Evolutionary conservation across 371 early-diverging fungal genomes (phyloP), one percentile per base, ranked within the genome.

Genomic region (Apophysomyces elegans): DNA sequence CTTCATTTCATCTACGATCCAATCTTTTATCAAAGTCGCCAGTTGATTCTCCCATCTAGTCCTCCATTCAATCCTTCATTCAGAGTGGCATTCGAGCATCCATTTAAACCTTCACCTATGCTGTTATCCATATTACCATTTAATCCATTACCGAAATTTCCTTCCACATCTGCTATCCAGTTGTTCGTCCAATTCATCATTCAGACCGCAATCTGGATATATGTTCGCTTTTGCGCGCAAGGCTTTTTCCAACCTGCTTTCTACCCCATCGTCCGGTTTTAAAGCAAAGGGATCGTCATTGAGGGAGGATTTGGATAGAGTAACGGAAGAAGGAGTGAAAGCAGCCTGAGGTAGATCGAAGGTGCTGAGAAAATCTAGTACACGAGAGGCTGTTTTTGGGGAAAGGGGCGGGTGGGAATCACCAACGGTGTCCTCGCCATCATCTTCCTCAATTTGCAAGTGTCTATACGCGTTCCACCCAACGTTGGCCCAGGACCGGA

Each of bases 381-480:
- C 21, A 4, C 50, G 50, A 7, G 16, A 4, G 4, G 50, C 5
- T 7, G 50, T 50, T 18, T 9, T n/a, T 50, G 50, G 50, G 2
- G 50, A 7, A 9, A 50, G 50, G 3, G n/a, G 50, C 2, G 21
- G 50, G 21, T 50, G 50, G 5, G 50, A 26, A 18, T 50, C 45
- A 50, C 50, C 50, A 50, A 18, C 50, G 21, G 21, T 50, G 21
- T 50, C 50, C 3, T 50, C 6, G 0, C 1, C 50, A 7, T 45
- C 13, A 0, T 16, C 7, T 16, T 7, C 45, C 11, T 45, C 13
- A 5, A 7, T 11, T 7, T 13, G 7, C 16, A 7, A 13, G 45
- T 45, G 45, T 46, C 12, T 47, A 47, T 47, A n/a, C 47, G 47
- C n/a, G 47, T 47, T 13, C 47, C 47, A 9, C 47, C 21, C 18